Evolutionary conservation across 139 green algal genomes (phyloP).

Genomic region (Chlorokybus atmophyticus): DNA sequence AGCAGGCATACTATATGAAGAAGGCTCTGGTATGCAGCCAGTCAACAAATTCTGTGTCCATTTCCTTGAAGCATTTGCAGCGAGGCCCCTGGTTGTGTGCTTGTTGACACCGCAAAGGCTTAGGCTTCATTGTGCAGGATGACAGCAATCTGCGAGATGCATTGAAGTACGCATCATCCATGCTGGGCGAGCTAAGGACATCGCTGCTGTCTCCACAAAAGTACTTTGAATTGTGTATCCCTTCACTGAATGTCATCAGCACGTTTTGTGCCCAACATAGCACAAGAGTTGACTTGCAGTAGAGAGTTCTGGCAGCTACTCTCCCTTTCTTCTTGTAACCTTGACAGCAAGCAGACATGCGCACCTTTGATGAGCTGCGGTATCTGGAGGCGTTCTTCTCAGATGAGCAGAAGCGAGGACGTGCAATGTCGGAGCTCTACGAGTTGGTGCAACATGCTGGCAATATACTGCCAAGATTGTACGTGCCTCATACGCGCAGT

Average conservation of each 20-base stretch:
- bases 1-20: no score
- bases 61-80: no score
- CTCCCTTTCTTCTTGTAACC: neutral
- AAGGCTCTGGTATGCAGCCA: no score
- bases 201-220: slow-evolving; percentile 75
- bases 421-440: slow-evolving; percentile 68
- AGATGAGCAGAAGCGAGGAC: slow-evolving; percentile 56
- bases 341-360: slow-evolving; percentile 45
- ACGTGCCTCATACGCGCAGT: slow-evolving; percentile 18
- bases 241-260: no score
- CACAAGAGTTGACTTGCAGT: no score
- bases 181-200: slow-evolving; percentile 89
- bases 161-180: slow-evolving; percentile 66
- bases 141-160: slow-evolving; percentile 85
- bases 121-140: no score
- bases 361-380: slow-evolving; percentile 67
- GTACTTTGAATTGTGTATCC: slow-evolving; percentile 89
- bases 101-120: no score
- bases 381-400: slow-evolving; percentile 58
- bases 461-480: slow-evolving; percentile 87
- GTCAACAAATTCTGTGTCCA: no score
- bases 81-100: no score
- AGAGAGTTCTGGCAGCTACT: no score
- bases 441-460: slow-evolving; percentile 90
- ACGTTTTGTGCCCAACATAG: no score